A percentile compares a stretch with the other conserved stretches of the same genome.
Evolutionary conservation across 495 filamentous ascomycete genomes (phyloP).

Genomic region (Penicillium argentinense): DNA sequence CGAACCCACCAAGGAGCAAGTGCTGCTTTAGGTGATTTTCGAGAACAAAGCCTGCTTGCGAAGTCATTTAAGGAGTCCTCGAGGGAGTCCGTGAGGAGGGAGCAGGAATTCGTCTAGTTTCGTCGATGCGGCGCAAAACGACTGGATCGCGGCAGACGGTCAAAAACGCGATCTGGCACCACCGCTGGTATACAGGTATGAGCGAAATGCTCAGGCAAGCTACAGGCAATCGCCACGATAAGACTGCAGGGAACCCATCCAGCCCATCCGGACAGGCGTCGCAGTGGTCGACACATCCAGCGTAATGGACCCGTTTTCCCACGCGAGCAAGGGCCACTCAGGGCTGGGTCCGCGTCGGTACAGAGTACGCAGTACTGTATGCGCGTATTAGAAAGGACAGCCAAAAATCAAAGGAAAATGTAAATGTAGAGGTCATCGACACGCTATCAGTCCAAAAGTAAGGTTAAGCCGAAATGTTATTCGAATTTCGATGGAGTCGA

Average conservation of each 20-base stretch:
- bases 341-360: slow-evolving; percentile 18
- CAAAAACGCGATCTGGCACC: slow-evolving; percentile 16
- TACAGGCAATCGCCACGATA: too few species aligned
- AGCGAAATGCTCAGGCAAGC: too few species aligned
- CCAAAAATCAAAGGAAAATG: neutral
- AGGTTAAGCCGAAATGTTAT: too few species aligned
- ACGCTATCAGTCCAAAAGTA: too few species aligned
- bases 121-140: slow-evolving; percentile 27
- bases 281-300: slow-evolving; percentile 15
- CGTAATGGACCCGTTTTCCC: slow-evolving; percentile 25
- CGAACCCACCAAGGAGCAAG: slow-evolving; percentile 12
- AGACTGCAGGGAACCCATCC: too few species aligned
- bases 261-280: too few species aligned
- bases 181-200: neutral
- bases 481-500: too few species aligned
- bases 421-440: too few species aligned
- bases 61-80: too few species aligned
- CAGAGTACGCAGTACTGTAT: too few species aligned
- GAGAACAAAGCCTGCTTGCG: slow-evolving; percentile 12
- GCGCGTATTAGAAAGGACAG: too few species aligned
- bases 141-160: slow-evolving; percentile 32
- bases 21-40: slow-evolving; percentile 22
- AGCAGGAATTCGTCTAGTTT: slow-evolving; percentile 13
- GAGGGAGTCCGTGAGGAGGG: too few species aligned
- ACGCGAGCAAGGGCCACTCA: slow-evolving; percentile 26